A percentile compares a stretch with the other conserved stretches of the same genome.
Evolutionary conservation across 768 basidiomycete genomes (phyloP).

Genomic region (Obba rivulosa): DNA sequence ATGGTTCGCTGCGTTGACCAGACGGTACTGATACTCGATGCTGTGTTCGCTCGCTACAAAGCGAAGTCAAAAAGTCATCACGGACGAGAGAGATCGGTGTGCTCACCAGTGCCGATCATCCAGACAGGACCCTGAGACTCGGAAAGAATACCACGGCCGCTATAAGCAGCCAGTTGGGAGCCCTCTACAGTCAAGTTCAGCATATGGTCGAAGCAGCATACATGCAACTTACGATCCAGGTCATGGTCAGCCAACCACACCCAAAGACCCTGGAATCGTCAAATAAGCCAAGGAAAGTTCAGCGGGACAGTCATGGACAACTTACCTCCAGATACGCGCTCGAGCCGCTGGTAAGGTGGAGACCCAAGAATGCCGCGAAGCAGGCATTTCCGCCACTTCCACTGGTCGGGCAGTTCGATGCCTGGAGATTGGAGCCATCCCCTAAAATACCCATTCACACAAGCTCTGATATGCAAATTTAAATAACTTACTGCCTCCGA

Average conservation of each 20-base stretch:
- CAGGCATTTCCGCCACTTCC: conserved; percentile 36
- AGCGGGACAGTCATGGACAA: neutral
- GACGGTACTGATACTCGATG: conserved; percentile 60
- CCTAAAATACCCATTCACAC: conserved; percentile 3
- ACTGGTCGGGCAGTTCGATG: conserved; percentile 30
- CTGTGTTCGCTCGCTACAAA: conserved; percentile 52
- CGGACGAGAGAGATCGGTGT: conserved; percentile 10
- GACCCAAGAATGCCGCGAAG: conserved; percentile 58
- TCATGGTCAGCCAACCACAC: conserved; percentile 83
- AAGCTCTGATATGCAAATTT: neutral
- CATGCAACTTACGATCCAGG: conserved; percentile 39
- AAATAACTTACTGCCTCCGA: conserved; percentile 20
- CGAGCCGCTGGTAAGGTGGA: conserved; percentile 46
- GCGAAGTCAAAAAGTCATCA: neutral
- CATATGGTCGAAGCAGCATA: neutral
- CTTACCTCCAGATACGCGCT: conserved; percentile 54
- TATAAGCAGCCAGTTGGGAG: conserved; percentile 52
- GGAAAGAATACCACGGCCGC: conserved; percentile 66
- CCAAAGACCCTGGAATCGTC: conserved; percentile 38
- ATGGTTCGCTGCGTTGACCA: conserved; percentile 60
- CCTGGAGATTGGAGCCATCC: conserved; percentile 26
- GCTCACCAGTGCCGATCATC: conserved; percentile 65
- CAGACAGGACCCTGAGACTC: conserved; percentile 75
- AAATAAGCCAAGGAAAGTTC: neutral
- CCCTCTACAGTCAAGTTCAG: conserved; percentile 23